phyloP scores from a whole-genome alignment of 345 rosid species.

The Brassica carinata region DNA sequence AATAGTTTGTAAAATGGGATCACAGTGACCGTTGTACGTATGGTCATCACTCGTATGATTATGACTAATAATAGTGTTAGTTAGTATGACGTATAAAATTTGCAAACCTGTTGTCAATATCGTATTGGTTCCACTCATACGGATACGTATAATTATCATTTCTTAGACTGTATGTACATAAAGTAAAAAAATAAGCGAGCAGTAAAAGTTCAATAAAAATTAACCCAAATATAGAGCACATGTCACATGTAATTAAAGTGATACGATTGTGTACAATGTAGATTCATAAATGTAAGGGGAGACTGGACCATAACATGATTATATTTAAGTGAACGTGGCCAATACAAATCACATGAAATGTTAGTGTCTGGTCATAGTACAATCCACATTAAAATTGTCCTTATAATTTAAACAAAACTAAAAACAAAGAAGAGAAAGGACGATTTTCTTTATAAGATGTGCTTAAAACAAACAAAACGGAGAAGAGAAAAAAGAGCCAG shows the following conservation, averaged over 20 bases:
- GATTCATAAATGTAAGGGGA: constrained; percentile 30
- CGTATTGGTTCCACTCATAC: constrained; percentile 1
- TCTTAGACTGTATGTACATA: constrained; percentile 27
- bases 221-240: not conserved
- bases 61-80: not conserved
- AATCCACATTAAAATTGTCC: constrained; percentile 24
- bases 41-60: not conserved
- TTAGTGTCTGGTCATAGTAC: constrained; percentile 30
- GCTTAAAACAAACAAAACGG: constrained; percentile 29
- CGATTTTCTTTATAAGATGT: constrained; percentile 5
- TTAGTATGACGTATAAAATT: not conserved
- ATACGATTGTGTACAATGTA: constrained; percentile 13
- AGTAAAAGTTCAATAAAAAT: constrained; percentile 14
- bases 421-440: constrained; percentile 34
- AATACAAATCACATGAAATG: constrained; percentile 37
- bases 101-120: not conserved
- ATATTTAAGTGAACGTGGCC: constrained; percentile 38
- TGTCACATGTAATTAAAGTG: not conserved
- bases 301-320: constrained; percentile 36
- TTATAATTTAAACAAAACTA: constrained; percentile 24
- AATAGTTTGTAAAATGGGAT: not conserved
- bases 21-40: not conserved
- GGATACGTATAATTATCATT: constrained; percentile 8
- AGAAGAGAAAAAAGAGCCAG: constrained; percentile 17
- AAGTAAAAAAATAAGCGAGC: not conserved